Conservation (phyloP, 1,284 basidiomycete genomes). For the Cryptococcus maquisensis region DNA sequence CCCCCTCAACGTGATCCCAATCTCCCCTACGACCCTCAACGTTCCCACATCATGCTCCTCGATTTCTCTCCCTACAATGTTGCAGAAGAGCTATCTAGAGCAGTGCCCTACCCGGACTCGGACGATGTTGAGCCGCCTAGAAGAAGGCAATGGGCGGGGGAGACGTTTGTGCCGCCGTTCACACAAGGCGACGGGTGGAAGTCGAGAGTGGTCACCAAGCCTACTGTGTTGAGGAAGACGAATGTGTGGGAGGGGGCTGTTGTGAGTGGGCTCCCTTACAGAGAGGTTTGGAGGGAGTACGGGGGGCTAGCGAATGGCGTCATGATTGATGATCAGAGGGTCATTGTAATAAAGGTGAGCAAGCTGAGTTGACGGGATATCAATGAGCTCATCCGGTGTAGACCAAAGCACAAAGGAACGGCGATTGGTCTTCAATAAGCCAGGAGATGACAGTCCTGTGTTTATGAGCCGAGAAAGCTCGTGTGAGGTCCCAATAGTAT, state of each 20-base stretch:
- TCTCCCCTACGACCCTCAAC: not conserved
- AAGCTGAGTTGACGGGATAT: not conserved
- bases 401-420: slow-evolving; percentile 17
- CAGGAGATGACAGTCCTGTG: slow-evolving; percentile 40
- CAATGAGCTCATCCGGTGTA: not conserved
- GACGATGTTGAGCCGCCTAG: not conserved
- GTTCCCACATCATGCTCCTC: slow-evolving; percentile 20
- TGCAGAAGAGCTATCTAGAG: not conserved
- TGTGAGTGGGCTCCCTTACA: slow-evolving; percentile 26
- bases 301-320: slow-evolving; percentile 33
- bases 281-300: slow-evolving; percentile 20
- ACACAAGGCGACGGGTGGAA: slow-evolving; percentile 1
- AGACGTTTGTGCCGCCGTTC: not conserved
- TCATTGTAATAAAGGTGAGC: slow-evolving; percentile 37
- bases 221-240: slow-evolving; percentile 16
- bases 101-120: not conserved
- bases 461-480: slow-evolving; percentile 13
- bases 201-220: slow-evolving; percentile 2
- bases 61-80: slow-evolving; percentile 39
- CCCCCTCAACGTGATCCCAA: not conserved
- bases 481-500: too few relatives aligned
- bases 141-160: not conserved
- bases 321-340: slow-evolving; percentile 46
- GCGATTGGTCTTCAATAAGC: slow-evolving; percentile 21
- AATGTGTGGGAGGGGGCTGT: slow-evolving; percentile 32